Evolutionary conservation across 2,329 filamentous ascomycete species (phyloP).

Genomic region (Sarocladiaceae sp.): DNA sequence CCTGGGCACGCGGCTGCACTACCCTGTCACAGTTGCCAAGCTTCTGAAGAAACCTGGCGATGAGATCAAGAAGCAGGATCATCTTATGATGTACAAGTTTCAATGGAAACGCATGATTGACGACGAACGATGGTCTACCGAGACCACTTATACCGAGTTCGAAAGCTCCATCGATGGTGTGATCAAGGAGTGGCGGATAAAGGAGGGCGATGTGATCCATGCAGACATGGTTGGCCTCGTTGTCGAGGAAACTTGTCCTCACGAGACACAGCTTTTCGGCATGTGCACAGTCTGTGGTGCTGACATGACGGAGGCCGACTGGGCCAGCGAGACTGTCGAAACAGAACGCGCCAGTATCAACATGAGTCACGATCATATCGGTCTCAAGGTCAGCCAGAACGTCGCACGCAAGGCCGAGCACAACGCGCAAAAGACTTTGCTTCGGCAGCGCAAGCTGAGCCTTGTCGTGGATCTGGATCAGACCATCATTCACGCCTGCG

Average conservation of each 20-base stretch:
- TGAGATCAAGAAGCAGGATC: conserved; percentile 68
- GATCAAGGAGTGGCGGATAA: conserved; percentile 72
- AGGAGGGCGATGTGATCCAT: conserved; percentile 59
- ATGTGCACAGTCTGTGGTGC: conserved; percentile 90
- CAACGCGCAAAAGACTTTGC: conserved; percentile 76
- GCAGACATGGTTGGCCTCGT: conserved; percentile 60
- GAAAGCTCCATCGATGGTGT: conserved; percentile 80
- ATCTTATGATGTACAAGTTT: conserved; percentile 84
- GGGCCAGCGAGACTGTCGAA: conserved; percentile 75
- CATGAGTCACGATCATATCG: conserved; percentile 89
- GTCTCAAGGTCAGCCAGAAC: conserved; percentile 76
- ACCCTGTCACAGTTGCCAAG: conserved; percentile 89
- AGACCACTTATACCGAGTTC: conserved; percentile 71
- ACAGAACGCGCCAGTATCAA: conserved; percentile 86
- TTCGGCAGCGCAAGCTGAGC: conserved; percentile 79
- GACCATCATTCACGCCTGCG: conserved; percentile 96
- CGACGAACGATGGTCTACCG: conserved; percentile 56
- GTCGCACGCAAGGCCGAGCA: conserved; percentile 81
- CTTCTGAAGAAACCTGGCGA: conserved; percentile 75
- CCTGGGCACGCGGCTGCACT: conserved; percentile 66
- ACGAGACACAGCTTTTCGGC: conserved; percentile 86
- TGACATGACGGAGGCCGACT: conserved; percentile 90
- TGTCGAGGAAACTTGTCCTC: conserved; percentile 86
- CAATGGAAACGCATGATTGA: conserved; percentile 73
- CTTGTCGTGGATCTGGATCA: conserved; percentile 96